Conservation (phyloP, 768 basidiomycete genomes). For the Leucocoprinus leucothites region DNA sequence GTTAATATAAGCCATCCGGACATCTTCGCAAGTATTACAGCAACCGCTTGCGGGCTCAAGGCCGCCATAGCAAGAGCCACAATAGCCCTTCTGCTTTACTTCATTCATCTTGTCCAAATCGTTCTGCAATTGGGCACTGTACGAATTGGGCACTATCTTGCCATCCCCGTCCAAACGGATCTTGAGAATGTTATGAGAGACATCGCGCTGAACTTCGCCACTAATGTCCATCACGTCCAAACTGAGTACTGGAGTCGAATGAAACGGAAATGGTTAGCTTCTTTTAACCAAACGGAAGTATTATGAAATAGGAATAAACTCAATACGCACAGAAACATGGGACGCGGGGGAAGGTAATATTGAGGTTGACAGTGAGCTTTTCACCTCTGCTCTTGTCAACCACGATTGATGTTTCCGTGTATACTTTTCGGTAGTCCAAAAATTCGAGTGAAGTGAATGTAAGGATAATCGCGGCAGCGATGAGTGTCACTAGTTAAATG, state of each 20-base stretch:
- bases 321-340: constrained; percentile 88
- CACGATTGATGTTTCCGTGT: constrained; percentile 85
- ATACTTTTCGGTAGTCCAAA: constrained; percentile 87
- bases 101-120: constrained; percentile 82
- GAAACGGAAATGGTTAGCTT: neutral
- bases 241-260: constrained; percentile 69
- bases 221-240: constrained; percentile 98
- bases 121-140: constrained; percentile 68
- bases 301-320: neutral
- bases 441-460: constrained; percentile 93
- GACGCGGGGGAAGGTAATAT: constrained; percentile 93
- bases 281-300: too few relatives aligned
- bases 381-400: constrained; percentile 96
- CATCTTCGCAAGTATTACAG: constrained; percentile 96
- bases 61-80: constrained; percentile 97
- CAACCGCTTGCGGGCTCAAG: constrained; percentile 72
- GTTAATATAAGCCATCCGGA: constrained; percentile 83
- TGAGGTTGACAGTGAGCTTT: constrained; percentile 87
- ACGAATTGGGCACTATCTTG: constrained; percentile 49
- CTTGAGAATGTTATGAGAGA: constrained; percentile 88
- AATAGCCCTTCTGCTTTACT: constrained; percentile 61
- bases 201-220: constrained; percentile 89
- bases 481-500: constrained; percentile 70
- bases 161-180: constrained; percentile 68
- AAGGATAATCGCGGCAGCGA: constrained; percentile 90